Evolutionary conservation across 164 flowering plant species (phyloP), one percentile per base, ranked within the genome.

Genomic region (Annona cherimola): DNA sequence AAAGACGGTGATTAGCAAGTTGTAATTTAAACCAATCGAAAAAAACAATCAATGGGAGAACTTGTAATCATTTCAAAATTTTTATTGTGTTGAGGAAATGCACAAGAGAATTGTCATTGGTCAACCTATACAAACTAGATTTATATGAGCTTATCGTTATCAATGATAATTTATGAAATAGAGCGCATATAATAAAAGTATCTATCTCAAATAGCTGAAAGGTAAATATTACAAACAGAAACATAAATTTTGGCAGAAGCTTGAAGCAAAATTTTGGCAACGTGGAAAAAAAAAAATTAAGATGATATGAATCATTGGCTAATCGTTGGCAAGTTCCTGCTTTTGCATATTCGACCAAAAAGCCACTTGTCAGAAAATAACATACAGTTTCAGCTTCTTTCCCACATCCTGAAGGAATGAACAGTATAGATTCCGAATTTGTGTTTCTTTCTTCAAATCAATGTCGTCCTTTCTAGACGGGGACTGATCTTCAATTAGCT

Each of bases 381-480:
- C 68, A 67, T 11, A 90, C 96, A 87, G 83, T 80, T 84, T 80
- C 57, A 90, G 92, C 78, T 76, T 83, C 77, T 72, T 81, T 19
- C 96, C 92, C 60, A 89, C 75, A 43, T 86, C 85, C 79, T 81
- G 84, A 54, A 90, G 71, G 76, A 84, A 90, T 12, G 82, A 72
- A 67, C 96, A 87, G 74, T 89, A 90, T 63, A 75, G 78, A 63
- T 82, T 80, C 71, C 88, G 80, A 69, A 87, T 66, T 5, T 81
- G 77, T 3, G 81, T 61, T 76, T 90, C 96, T 40, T 73, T 70
- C 68, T 74, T 73, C 2, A 67, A 63, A 70, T 72, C 81, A 74
- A 90, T 86, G 8, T 88, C 89, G 78, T 90, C 96, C 77, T 75
- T 86, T 76, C 88, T 84, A 42, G 96, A 90, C 43, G 90, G 96